These are phyloP conservation scores for Xylariaceae sp. DNA, from an alignment of 2,329 filamentous ascomycete species.

Conservation along the genomic window DNA sequence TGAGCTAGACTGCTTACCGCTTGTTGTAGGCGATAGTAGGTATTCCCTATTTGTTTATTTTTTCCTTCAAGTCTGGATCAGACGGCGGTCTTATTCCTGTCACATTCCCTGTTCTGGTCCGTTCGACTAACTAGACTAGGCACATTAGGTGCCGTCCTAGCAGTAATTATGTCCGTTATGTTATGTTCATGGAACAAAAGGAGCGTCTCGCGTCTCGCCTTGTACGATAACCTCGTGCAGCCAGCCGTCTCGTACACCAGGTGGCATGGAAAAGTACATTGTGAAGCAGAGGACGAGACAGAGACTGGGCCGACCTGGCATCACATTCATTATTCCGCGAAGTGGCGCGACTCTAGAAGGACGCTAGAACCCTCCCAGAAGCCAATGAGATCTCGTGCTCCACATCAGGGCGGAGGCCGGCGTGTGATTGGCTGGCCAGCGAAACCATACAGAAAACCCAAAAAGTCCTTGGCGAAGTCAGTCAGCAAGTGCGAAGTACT, in stretches of 20 bases:
- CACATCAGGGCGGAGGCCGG: conserved; percentile 15
- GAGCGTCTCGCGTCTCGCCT: background rate
- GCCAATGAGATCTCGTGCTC: conserved; percentile 29
- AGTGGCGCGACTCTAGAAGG: conserved; percentile 33
- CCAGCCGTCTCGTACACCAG: no score
- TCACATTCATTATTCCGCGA: conserved; percentile 1
- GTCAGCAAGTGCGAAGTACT: no score
- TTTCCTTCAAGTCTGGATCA: background rate
- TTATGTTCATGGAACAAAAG: background rate
- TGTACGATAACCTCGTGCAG: background rate
- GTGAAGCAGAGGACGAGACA: background rate
- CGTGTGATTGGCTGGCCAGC: background rate
- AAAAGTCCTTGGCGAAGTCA: background rate
- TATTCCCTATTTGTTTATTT: background rate
- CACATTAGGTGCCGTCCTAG: background rate
- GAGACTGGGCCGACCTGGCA: background rate
- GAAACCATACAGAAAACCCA: background rate
- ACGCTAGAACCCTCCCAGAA: conserved; percentile 32
- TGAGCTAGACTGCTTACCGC: background rate
- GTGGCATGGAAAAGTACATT: background rate
- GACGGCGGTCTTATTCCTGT: background rate
- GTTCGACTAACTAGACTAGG: background rate
- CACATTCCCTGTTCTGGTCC: background rate
- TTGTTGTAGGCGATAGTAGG: background rate
- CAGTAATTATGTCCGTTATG: background rate